Conservation (phyloP, 2,329 filamentous ascomycete genomes). For the Colletotrichum lini region DNA sequence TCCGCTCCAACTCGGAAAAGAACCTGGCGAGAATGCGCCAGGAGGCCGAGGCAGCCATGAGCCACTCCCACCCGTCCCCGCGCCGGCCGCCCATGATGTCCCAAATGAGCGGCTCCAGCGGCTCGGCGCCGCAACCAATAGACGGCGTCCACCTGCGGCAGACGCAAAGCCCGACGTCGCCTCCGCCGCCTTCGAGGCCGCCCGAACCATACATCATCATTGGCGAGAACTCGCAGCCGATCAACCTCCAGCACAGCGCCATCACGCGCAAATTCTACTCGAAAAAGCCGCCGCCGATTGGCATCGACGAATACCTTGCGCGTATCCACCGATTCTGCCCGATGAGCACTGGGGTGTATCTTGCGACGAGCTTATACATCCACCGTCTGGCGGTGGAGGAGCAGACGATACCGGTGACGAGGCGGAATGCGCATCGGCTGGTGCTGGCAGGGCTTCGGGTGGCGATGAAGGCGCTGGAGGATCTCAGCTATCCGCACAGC, state of each 20-base stretch:
- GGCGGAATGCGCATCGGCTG: constrained; percentile 87
- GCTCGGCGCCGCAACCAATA: constrained; percentile 36
- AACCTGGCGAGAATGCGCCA: constrained; percentile 63
- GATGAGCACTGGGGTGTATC: constrained; percentile 93
- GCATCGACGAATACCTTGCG: constrained; percentile 85
- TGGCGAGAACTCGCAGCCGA: constrained; percentile 78
- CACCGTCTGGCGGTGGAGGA: constrained; percentile 85
- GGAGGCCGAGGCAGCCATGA: constrained; percentile 51
- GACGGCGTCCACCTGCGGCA: constrained; percentile 40
- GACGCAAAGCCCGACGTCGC: constrained; percentile 54
- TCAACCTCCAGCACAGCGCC: constrained; percentile 84
- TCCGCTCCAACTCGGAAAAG: constrained; percentile 71
- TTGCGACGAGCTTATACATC: constrained; percentile 90
- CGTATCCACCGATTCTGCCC: constrained; percentile 93
- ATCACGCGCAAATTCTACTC: constrained; percentile 95
- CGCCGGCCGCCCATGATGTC: constrained; percentile 29
- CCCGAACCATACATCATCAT: constrained; percentile 71
- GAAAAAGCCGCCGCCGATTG: constrained; percentile 86
- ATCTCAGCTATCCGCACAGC: constrained; percentile 87
- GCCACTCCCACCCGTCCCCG: constrained; percentile 11
- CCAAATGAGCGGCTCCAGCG: constrained; percentile 41
- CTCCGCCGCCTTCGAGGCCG: constrained; percentile 47
- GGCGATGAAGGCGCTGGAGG: constrained; percentile 95
- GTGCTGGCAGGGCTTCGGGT: constrained; percentile 87
- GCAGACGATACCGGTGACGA: constrained; percentile 83